Conservation (phyloP, 2,329 filamentous ascomycete species). For the Alternaria conjuncta region DNA sequence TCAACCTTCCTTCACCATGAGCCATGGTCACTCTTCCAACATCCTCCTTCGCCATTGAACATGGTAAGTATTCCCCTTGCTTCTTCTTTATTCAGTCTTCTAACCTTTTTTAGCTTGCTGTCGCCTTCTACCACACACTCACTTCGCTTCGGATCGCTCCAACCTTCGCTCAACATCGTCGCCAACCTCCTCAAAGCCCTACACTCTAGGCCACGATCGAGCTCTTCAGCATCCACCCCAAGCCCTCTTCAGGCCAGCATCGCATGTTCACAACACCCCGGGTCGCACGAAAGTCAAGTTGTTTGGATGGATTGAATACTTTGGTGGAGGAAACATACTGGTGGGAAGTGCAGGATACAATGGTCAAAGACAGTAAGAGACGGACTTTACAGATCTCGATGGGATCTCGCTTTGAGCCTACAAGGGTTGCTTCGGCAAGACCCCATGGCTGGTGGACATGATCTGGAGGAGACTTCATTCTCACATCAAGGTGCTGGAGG, state of each 20-base stretch:
- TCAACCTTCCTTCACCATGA: constrained; percentile 5
- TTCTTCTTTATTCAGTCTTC: neutral
- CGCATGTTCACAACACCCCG: constrained; percentile 5
- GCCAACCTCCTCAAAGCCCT: neutral
- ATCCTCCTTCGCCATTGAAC: constrained; percentile 4
- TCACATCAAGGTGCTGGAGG: constrained; percentile 16
- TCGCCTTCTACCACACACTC: neutral
- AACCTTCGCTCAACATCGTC: neutral
- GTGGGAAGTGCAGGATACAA: constrained; percentile 5
- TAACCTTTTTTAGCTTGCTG: constrained; percentile 7
- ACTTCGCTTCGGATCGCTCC: neutral
- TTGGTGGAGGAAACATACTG: constrained; percentile 2
- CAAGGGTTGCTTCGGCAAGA: constrained; percentile 1
- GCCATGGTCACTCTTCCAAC: constrained; percentile 5
- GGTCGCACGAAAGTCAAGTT: neutral
- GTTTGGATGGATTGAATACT: neutral
- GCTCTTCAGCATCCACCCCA: neutral
- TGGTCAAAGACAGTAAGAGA: constrained; percentile 7
- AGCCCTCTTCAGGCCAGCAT: constrained; percentile 6
- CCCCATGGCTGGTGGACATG: constrained; percentile 11
- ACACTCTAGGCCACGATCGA: neutral
- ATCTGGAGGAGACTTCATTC: constrained; percentile 7
- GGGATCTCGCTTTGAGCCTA: constrained; percentile 11
- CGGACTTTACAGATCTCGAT: neutral
- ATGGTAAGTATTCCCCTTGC: neutral